These are phyloP conservation scores for Chamaenerion angustifolium DNA, from an alignment of 345 rosid genomes.

Conservation along the genomic window DNA sequence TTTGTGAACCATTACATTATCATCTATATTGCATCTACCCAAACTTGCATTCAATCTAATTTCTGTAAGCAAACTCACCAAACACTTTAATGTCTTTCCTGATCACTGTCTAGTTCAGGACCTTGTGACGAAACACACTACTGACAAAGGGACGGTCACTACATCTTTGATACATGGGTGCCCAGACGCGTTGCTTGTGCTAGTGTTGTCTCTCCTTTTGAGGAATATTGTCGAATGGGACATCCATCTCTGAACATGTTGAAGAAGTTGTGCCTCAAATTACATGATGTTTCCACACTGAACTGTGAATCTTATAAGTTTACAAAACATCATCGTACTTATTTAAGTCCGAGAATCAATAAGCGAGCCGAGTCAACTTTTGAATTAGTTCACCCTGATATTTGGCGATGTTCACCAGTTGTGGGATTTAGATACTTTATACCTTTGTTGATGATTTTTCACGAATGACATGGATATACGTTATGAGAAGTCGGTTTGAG, in stretches of 20 bases:
- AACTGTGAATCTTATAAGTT: slow-evolving; percentile 8
- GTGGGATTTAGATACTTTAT: slow-evolving; percentile 5
- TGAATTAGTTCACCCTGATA: slow-evolving; percentile 7
- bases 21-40: background rate
- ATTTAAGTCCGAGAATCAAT: background rate
- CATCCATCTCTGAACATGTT: background rate
- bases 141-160: slow-evolving; percentile 5
- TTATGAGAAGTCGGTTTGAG: slow-evolving; percentile 2
- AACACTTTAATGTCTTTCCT: background rate
- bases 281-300: slow-evolving; percentile 1
- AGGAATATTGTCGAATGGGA: slow-evolving; percentile 3
- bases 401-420: slow-evolving; percentile 1
- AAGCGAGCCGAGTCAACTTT: slow-evolving; percentile 4
- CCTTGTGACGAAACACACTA: slow-evolving; percentile 7
- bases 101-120: slow-evolving; percentile 9
- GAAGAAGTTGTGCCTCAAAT: slow-evolving; percentile 8
- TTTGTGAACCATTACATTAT: background rate
- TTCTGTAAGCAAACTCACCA: slow-evolving; percentile 2
- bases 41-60: background rate
- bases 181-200: background rate
- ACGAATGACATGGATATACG: slow-evolving; percentile 4
- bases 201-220: background rate
- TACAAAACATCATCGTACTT: background rate
- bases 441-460: slow-evolving; percentile 7
- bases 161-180: slow-evolving; percentile 1